Percentiles rank a stretch among this genome's conserved stretches.
phyloP scores from a whole-genome alignment of 306 rosid species.

The Arachis stenosperma region DNA sequence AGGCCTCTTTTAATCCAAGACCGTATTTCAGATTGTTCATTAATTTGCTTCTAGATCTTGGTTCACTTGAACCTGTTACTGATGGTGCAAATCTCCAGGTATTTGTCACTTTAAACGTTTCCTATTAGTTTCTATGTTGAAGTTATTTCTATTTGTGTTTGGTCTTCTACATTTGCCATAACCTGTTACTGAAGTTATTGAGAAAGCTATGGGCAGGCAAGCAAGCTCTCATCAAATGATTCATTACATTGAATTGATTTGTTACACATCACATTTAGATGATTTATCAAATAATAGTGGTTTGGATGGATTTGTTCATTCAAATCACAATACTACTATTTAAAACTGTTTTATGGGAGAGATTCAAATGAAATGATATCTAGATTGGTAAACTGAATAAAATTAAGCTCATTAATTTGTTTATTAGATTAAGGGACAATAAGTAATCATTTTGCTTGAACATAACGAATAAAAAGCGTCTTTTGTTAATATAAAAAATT shows the following conservation, averaged over 20 bases:
- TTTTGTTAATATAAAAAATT: neutral
- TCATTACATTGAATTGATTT: neutral
- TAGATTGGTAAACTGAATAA: conserved; percentile 5
- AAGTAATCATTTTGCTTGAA: neutral
- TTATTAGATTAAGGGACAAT: neutral
- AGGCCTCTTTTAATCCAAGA: conserved; percentile 78
- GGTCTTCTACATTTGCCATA: neutral
- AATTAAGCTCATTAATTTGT: neutral
- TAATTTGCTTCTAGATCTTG: conserved; percentile 89
- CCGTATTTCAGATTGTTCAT: conserved; percentile 93
- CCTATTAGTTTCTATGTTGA: conserved; percentile 6
- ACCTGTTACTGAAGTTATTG: neutral
- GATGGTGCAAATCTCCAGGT: conserved; percentile 98
- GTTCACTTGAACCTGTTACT: conserved; percentile 77
- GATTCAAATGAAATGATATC: neutral
- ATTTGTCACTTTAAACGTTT: conserved; percentile 34
- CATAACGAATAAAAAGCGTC: no score
- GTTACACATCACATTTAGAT: neutral
- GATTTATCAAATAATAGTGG: neutral
- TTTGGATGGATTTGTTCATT: neutral
- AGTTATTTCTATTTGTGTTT: neutral
- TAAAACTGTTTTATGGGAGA: neutral
- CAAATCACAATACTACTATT: neutral
- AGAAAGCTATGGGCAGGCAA: neutral
- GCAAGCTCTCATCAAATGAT: neutral